Evolutionary conservation across 1,284 basidiomycete species (phyloP), one percentile per base, ranked within the genome.

Genomic region (Porogramme epimiltina): DNA sequence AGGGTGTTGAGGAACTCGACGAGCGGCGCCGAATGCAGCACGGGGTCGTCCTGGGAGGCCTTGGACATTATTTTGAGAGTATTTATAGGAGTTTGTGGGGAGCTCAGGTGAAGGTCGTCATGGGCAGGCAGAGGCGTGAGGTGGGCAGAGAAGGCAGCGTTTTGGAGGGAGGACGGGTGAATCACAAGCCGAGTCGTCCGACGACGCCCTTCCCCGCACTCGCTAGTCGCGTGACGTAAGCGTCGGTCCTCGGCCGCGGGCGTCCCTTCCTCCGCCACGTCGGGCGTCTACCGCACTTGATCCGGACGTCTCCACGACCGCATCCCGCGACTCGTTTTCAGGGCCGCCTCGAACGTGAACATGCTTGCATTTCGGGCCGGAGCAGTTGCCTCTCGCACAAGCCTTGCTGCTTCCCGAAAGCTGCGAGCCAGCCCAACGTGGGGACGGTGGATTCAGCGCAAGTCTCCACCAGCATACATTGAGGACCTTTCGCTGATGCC

Each of bases 1-100:
- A 87, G 80, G 11, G 74, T 73, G 49, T 76, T 76, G 26, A 85
- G 71, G 58, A 89, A 84, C 52, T 80, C 76, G 52, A 66, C 60
- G 40, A 74, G 71, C 48, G 64, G 75, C 51, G 57, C 66, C 54
- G 51, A 61, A 40, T 60, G 51, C 18, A 33, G 9, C 1, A 19
- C 23, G 33, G 40, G 23, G 25, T 52, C 54, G 23, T 61, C 54
- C 23, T 56, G 52, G 42, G 50, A 19, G 13, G 54, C 19, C 41
- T 59, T 64, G 15, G 61, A 62, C 64, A 65, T 65, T 28, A 53
- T 51, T 16, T 13, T 16, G 25, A 25, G 38, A 36, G 16, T 31
- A 39, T 47, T 13, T 6, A 24, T 8, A 20, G 11, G 8, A 22
- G 20, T 23, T 2, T 16, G 39, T 2, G 38, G 28, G 26, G 34